Evolutionary conservation across 192 early-diverging fungal genomes (phyloP).

Genomic region (Coemansia sp.): DNA sequence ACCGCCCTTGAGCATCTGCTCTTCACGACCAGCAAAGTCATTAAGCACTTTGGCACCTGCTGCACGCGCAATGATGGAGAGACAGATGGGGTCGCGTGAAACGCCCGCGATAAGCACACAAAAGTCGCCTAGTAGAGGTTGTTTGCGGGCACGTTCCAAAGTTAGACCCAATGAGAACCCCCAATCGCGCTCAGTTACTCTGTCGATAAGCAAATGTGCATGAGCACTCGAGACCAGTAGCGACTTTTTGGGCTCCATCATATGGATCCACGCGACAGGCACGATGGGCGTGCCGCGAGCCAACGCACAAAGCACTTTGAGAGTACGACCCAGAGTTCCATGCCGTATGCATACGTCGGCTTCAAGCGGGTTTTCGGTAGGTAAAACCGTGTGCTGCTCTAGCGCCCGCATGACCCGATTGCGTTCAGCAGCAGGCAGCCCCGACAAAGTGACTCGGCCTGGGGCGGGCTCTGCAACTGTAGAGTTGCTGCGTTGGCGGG

Average conservation of each 20-base stretch:
- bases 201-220: constrained; percentile 12
- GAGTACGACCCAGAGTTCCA: constrained; percentile 30
- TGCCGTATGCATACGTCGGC: constrained; percentile 30
- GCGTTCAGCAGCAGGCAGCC: constrained; percentile 9
- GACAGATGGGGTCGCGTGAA: constrained; percentile 8
- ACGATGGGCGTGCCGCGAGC: constrained; percentile 41
- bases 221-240: background rate
- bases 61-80: constrained; percentile 20
- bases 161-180: constrained; percentile 21
- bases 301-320: constrained; percentile 46
- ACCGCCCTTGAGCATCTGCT: constrained; percentile 7
- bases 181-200: constrained; percentile 38
- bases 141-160: constrained; percentile 8
- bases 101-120: constrained; percentile 1
- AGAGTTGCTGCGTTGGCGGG: background rate
- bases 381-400: background rate
- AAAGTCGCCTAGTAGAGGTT: constrained; percentile 11
- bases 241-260: background rate
- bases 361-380: constrained; percentile 32
- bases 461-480: background rate
- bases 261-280: constrained; percentile 3
- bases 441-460: constrained; percentile 14
- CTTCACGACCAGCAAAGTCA: constrained; percentile 21
- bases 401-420: constrained; percentile 4
- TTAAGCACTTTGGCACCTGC: constrained; percentile 39